Conservation (phyloP, 129 eudicot species). For the Centrapalus pauciflorus region DNA sequence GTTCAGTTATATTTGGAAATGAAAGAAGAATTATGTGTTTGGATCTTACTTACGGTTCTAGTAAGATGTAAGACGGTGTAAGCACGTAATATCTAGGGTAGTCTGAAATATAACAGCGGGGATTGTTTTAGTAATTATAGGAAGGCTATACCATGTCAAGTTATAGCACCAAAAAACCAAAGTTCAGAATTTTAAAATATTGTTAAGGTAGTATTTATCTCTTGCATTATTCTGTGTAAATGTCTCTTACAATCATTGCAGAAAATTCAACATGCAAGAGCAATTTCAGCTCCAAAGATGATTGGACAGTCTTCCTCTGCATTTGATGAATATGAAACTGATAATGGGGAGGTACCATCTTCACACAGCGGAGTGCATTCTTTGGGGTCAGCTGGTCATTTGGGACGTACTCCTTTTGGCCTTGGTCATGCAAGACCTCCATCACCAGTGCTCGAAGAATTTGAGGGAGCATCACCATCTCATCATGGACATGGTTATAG, state of each 20-base stretch:
- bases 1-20: conserved; percentile 5
- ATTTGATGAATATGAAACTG: conserved; percentile 39
- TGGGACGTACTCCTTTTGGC: conserved; percentile 44
- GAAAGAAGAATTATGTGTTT: neutral
- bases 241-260: conserved; percentile 20
- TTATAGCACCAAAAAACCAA: neutral
- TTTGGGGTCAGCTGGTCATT: conserved; percentile 36
- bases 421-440: conserved; percentile 36
- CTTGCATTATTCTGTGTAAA: neutral
- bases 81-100: neutral
- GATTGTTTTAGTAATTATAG: neutral
- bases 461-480: conserved; percentile 62
- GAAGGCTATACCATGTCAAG: neutral
- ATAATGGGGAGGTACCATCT: conserved; percentile 28
- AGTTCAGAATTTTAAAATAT: neutral
- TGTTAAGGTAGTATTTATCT: neutral
- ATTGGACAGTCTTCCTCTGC: conserved; percentile 26
- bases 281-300: conserved; percentile 31
- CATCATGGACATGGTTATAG: conserved; percentile 45
- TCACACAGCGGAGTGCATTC: conserved; percentile 37
- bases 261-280: conserved; percentile 48
- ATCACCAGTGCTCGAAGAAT: conserved; percentile 56
- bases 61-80: neutral
- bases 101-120: neutral
- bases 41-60: neutral